Conservation (phyloP, 208 protist species). For the Herpetomonas tarakana region DNA sequence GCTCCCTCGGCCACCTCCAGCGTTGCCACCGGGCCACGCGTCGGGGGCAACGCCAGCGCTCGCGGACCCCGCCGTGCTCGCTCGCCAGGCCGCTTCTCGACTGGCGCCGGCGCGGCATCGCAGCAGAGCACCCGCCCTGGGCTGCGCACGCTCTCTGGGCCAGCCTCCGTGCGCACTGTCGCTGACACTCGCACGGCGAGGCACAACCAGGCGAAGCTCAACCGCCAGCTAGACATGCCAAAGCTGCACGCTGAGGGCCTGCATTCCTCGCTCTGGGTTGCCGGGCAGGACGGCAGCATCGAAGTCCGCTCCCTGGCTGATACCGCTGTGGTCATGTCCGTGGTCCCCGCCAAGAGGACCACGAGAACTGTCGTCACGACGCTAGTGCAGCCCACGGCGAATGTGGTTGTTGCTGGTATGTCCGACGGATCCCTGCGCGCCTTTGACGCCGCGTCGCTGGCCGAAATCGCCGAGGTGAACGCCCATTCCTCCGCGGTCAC, state of each 20-base stretch:
- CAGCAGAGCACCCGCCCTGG: background rate
- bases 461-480: conserved; percentile 14
- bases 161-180: too few relatives aligned
- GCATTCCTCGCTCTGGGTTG: conserved; percentile 57
- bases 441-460: conserved; percentile 39
- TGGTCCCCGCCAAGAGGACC: conserved; percentile 14
- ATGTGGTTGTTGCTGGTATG: conserved; percentile 52
- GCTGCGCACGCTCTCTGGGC: too few relatives aligned
- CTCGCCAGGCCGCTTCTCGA: background rate
- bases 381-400: conserved; percentile 40
- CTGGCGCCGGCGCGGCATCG: too few relatives aligned
- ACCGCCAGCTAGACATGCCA: conserved; percentile 25
- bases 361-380: conserved; percentile 38
- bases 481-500: conserved; percentile 56
- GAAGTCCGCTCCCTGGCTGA: conserved; percentile 57
- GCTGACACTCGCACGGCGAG: background rate
- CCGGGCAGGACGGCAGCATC: conserved; percentile 46
- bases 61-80: background rate
- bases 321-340: conserved; percentile 29
- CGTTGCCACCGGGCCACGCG: too few relatives aligned
- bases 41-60: background rate
- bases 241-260: conserved; percentile 23
- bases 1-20: too few relatives aligned
- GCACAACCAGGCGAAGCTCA: background rate
- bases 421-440: conserved; percentile 50